Base-by-base conservation (phyloP, 805 yeast genomes). In the Naumovozyma castellii region DNA sequence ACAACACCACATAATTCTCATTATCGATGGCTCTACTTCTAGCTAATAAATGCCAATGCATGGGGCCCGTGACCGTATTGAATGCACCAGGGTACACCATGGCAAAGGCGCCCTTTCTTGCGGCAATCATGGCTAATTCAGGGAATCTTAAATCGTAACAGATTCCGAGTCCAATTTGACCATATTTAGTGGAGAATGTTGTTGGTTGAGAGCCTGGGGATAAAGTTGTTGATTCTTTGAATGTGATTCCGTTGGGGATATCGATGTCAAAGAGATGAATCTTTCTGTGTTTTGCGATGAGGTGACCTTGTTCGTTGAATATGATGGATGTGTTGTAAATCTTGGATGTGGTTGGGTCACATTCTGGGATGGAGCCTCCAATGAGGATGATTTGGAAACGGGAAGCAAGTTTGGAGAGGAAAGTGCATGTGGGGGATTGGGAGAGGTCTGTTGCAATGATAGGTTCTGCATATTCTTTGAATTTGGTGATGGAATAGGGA, bases 341-440 rank as follows among this genome's bases (percentile, higher is more conserved):
- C 47, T 77, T 76, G 40, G 70, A 68, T 36, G 72, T 76, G 16
- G 61, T 65, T 12, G 70, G 76, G 35, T 69, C 76, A 20, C 72
- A 51, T 59, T 92, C 98, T 1, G 97, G 97, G 48, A 84, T 77
- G 1, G 96, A 85, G 13, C 98, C 98, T 13, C 97, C 97, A 33
- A 90, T 73, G 33, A 90, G 67, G 42, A 71, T 76, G 14, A 86
- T 71, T 4, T 67, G 65, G 49, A 78, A 67, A 43, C 76, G 69
- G 42, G 68, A 69, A n/a, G 97, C 95, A 48, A 86, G 59, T 0
- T 59, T 55, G 1, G 86, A 67, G 37, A 90, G 63, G 37, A 83
- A 72, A 38, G 60, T 48, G 3, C 90, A 78, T 1, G 80, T 72
- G 29, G 57, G 62, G 2, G 63, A 53, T 20, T 35, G 25, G 3